These are phyloP conservation scores for Mucor lusitanicus DNA, from an alignment of 371 early-diverging fungal species.

Conservation along the genomic window DNA sequence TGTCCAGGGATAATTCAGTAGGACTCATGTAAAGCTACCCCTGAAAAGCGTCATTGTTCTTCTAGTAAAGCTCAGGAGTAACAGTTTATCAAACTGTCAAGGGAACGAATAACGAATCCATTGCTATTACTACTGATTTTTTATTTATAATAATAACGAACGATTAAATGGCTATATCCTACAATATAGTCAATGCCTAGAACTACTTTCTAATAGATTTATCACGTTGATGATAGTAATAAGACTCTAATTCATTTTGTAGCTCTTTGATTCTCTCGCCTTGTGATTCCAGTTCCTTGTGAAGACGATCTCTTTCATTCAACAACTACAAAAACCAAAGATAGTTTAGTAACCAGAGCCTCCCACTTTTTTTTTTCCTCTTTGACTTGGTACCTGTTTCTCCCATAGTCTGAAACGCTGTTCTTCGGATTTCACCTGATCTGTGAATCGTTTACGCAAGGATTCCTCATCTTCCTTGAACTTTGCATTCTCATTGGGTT, in stretches of 20 bases:
- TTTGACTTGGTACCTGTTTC: slow-evolving; percentile 67
- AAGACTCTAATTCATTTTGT: slow-evolving; percentile 78
- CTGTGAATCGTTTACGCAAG: slow-evolving; percentile 90
- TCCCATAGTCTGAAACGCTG: slow-evolving; percentile 97
- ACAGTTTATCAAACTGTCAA: too few relatives aligned
- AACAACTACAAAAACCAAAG: slow-evolving; percentile 64
- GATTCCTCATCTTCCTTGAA: slow-evolving; percentile 90
- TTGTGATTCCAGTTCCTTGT: slow-evolving; percentile 93
- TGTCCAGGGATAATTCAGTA: too few relatives aligned
- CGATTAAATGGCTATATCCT: too few relatives aligned
- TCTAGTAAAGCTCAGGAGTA: too few relatives aligned
- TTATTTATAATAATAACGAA: too few relatives aligned
- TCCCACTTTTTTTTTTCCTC: neutral
- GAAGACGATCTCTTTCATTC: slow-evolving; percentile 94
- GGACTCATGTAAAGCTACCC: too few relatives aligned
- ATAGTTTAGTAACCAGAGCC: neutral
- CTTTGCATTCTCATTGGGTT: slow-evolving; percentile 79
- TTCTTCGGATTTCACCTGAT: slow-evolving; percentile 94
- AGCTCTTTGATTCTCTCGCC: slow-evolving; percentile 87
- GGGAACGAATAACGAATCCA: too few relatives aligned
- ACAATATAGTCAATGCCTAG: too few relatives aligned
- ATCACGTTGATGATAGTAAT: slow-evolving; percentile 43
- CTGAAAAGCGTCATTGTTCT: too few relatives aligned
- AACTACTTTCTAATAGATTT: slow-evolving; percentile 33
- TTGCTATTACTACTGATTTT: too few relatives aligned